These are phyloP conservation scores for Leishmania major DNA, from an alignment of 208 protist genomes.

Conservation along the genomic window DNA sequence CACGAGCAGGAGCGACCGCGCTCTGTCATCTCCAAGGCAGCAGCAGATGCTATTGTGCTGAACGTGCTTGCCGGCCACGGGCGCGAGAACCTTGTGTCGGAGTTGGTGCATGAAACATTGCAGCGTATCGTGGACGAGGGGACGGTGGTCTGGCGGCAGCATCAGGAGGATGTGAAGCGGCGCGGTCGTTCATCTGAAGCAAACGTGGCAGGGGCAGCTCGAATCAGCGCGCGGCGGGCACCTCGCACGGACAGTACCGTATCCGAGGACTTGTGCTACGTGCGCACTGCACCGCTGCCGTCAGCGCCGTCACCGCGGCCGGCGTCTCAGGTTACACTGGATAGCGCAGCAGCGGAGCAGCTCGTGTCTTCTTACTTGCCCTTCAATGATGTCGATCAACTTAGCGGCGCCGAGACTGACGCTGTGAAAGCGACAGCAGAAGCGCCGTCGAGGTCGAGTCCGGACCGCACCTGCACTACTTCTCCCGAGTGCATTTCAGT, in stretches of 20 bases:
- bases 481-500: constrained; percentile 11
- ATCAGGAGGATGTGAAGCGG: constrained; percentile 39
- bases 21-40: constrained; percentile 49
- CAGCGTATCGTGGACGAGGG: constrained; percentile 78
- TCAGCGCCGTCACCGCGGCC: neutral
- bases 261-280: neutral
- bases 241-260: neutral
- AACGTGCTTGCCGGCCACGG: constrained; percentile 78
- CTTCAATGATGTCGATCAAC: constrained; percentile 16
- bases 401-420: neutral
- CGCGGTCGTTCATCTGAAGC: constrained; percentile 1
- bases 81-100: constrained; percentile 68
- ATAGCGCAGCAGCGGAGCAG: constrained; percentile 13
- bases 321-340: neutral
- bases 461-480: neutral
- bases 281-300: constrained; percentile 14
- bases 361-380: constrained; percentile 27
- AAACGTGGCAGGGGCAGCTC: neutral
- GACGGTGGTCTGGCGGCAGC: constrained; percentile 56
- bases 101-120: constrained; percentile 69
- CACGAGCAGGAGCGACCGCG: constrained; percentile 52
- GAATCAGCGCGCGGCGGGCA: neutral
- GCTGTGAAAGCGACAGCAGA: neutral
- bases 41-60: constrained; percentile 70
- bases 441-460: neutral